These are phyloP conservation scores for Pseudocercospora crystallina DNA, from an alignment of 2,329 filamentous ascomycete species.

Conservation along the genomic window DNA sequence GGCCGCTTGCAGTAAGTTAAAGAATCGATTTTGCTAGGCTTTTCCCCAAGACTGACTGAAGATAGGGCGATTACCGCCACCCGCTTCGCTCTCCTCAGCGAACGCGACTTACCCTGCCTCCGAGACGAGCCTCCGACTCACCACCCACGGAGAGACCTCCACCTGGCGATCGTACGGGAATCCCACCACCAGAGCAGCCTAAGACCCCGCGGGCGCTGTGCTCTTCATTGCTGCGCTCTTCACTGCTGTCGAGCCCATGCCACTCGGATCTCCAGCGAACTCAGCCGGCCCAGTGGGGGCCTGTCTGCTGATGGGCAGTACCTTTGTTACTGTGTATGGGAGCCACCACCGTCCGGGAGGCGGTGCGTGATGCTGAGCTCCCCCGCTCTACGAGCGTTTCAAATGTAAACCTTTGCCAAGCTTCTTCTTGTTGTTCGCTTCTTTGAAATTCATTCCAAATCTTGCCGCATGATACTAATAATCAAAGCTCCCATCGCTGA, in stretches of 20 bases:
- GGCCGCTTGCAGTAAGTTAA: constrained; percentile 1
- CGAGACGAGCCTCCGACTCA: too few species aligned
- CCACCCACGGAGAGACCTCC: too few species aligned
- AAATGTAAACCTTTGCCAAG: neutral
- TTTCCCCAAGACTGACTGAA: neutral
- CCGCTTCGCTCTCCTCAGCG: constrained; percentile 5
- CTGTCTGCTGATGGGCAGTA: constrained; percentile 1
- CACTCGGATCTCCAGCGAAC: constrained; percentile 9
- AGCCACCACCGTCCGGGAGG: constrained; percentile 18
- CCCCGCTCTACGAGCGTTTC: constrained; percentile 6
- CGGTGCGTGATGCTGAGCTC: constrained; percentile 19
- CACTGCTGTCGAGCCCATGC: constrained; percentile 6
- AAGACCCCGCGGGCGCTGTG: neutral
- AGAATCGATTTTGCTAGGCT: too few species aligned
- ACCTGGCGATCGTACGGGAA: too few species aligned
- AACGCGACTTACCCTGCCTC: too few species aligned
- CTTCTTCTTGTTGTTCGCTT: too few species aligned
- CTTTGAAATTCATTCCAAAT: too few species aligned
- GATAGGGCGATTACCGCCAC: neutral
- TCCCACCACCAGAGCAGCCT: neutral
- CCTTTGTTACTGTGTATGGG: constrained; percentile 3
- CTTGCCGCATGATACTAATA: too few species aligned
- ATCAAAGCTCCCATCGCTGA: too few species aligned
- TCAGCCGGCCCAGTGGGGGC: constrained; percentile 5
- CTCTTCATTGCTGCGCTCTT: neutral